Base-by-base conservation (phyloP, 352 stramenopile genomes). In the Phytophthora syringae region DNA sequence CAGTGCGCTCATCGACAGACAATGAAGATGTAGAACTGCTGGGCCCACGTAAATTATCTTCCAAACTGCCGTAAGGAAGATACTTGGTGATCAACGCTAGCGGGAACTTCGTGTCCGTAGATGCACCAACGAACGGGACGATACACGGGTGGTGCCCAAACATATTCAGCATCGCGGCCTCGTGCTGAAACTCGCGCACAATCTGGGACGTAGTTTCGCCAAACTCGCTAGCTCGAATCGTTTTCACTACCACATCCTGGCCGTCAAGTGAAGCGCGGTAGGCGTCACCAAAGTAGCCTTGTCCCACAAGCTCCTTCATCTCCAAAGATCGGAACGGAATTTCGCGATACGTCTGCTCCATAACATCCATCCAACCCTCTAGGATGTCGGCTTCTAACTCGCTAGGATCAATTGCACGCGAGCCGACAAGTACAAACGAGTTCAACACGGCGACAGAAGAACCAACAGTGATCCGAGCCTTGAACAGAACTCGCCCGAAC, bases 61-160 rank as follows among this genome's bases (percentile, higher is more conserved):
- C 84, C 15, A 94, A 47, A 47, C 74, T 92, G 18, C 86, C 86
- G n/a, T 72, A 83, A 5, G 84, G 84, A 37, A 94, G 59, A 63
- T 92, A 94, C 57, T 90, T 65, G 5, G 84, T 94, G 21, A 94
- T 75, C 5, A 94, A 66, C 24, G 77, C 77, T 16, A 94, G 60
- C 22, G 86, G 81, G 53, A 81, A 88, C 13, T 72, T 76, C 9
- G 79, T 81, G 39, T 94, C 84, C 2, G 86, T 93, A 6, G 77
- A 91, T 18, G 86, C 86, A 6, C 86, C 86, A 6, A 93, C 82
- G 58, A 94, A 92, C n/a, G 84, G 84, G 7, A 94, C 84, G 49
- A 94, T 80, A 40, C 85, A 88, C 12, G 86, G 86, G 52, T 94
- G 86, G 60, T 94, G 80, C 0, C 86, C 86, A 77, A 94, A 94